Conservation (phyloP, 805 yeast genomes). For the Candida vaughaniae region DNA sequence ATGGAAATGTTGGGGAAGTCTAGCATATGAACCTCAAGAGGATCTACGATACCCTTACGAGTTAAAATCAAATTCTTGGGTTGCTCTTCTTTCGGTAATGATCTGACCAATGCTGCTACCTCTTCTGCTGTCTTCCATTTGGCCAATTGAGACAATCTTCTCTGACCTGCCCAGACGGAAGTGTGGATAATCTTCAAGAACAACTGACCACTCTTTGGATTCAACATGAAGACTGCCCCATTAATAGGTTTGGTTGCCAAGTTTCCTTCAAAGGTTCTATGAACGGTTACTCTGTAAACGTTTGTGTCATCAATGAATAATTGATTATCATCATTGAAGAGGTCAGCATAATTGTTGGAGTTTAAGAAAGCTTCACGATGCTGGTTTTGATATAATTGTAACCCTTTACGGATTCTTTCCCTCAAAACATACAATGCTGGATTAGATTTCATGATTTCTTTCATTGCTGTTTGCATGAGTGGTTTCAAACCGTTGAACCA, state of each 20-base stretch:
- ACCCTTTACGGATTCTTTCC: constrained; percentile 90
- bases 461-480: constrained; percentile 86
- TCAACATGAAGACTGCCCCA: constrained; percentile 87
- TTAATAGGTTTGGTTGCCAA: constrained; percentile 88
- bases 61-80: constrained; percentile 91
- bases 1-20: constrained; percentile 92
- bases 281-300: constrained; percentile 90
- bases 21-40: constrained; percentile 93
- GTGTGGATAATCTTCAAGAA: constrained; percentile 89
- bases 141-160: constrained; percentile 86
- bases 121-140: constrained; percentile 99
- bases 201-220: constrained; percentile 88
- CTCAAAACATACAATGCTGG: constrained; percentile 90
- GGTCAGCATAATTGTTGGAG: constrained; percentile 85
- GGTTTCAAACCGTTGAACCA: constrained; percentile 97
- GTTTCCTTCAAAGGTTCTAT: constrained; percentile 90
- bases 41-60: constrained; percentile 88
- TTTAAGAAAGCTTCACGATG: constrained; percentile 90
- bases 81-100: constrained; percentile 89
- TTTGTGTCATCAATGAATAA: constrained; percentile 91
- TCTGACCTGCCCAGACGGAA: constrained; percentile 96
- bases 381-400: constrained; percentile 90
- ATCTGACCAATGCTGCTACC: constrained; percentile 84
- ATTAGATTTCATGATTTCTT: constrained; percentile 89
- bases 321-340: constrained; percentile 80